Base-by-base conservation (phyloP, 1,139 yeast genomes). In the Yamadazyma triangularis region DNA sequence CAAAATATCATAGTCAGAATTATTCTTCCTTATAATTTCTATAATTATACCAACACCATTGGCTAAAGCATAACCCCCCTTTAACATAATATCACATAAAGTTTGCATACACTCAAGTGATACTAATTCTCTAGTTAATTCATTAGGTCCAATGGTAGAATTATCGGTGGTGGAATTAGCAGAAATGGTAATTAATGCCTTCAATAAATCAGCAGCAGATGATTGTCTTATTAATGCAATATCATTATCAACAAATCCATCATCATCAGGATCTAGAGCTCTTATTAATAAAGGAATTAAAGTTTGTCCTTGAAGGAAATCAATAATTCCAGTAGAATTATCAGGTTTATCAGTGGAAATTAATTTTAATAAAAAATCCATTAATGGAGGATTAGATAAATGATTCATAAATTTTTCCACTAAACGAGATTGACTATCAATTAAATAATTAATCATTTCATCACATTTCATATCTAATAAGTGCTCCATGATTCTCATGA, bases 41-140 rank as follows among this genome's bases (percentile, higher is more conserved):
- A 91, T 91, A 33, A 91, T 82, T 29, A 91, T 88, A 4, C 97
- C 96, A 21, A 91, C 98, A 35, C 97, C 96, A 43, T 91, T 91
- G 22, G 95, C 86, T 48, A 91, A 69, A 4, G 95, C 93, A 27
- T 89, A 81, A 4, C 96, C 96, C 12, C 97, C 97, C 41, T 76
- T 64, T 15, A 89, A 68, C 98, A 93, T 93, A 45, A 84, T 73
- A n/a, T 73, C 58, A 31, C 93, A 85, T 29, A 91, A 64, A 35
- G 69, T 64, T 42, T 79, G 68, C 64, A 87, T 79, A 35, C 77
- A 76, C 29, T 79, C 81, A 31, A 85, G 76, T 2, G 68, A 60
- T 8, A 89, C 96, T 33, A 91, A 70, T 53, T 91, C 91, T 41
- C 99, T 70, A 4, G 96, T 87, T 31, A 91, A 69, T 56, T 91